These are phyloP conservation scores for Aspergillus hortae DNA, from an alignment of 2,329 filamentous ascomycete species.

Conservation along the genomic window DNA sequence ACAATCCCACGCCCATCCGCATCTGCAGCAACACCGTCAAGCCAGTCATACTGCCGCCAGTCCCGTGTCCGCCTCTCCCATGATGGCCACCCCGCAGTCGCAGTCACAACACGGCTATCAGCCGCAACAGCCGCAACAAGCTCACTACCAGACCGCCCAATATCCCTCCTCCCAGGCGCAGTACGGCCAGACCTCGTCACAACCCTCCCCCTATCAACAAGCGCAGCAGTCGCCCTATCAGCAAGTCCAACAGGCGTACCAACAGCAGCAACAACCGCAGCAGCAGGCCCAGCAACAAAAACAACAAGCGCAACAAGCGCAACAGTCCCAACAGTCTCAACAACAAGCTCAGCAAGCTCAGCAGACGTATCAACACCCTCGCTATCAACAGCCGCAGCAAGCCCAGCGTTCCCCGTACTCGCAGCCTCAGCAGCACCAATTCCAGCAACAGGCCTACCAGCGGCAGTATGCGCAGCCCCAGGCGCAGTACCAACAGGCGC, in stretches of 20 bases:
- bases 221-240: constrained; percentile 15
- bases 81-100: constrained; percentile 16
- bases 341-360: constrained; percentile 17
- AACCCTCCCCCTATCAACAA: constrained; percentile 18
- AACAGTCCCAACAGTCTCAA: constrained; percentile 12
- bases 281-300: constrained; percentile 16
- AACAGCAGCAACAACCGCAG: constrained; percentile 16
- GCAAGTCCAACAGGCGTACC: constrained; percentile 13
- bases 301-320: constrained; percentile 6
- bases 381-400: constrained; percentile 15
- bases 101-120: constrained; percentile 11
- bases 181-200: constrained; percentile 14
- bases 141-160: constrained; percentile 11
- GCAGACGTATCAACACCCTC: constrained; percentile 10
- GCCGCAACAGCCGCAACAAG: constrained; percentile 4
- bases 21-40: constrained; percentile 4
- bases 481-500: constrained; percentile 2
- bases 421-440: constrained; percentile 18
- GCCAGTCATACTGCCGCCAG: constrained; percentile 5
- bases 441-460: constrained; percentile 16
- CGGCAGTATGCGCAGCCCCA: constrained; percentile 23
- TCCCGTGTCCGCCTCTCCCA: constrained; percentile 17
- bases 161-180: constrained; percentile 8
- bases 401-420: constrained; percentile 14
- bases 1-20: constrained; percentile 20